These are phyloP conservation scores for Colletotrichum acutatum DNA, from an alignment of 2,329 filamentous ascomycete species.

Conservation along the genomic window DNA sequence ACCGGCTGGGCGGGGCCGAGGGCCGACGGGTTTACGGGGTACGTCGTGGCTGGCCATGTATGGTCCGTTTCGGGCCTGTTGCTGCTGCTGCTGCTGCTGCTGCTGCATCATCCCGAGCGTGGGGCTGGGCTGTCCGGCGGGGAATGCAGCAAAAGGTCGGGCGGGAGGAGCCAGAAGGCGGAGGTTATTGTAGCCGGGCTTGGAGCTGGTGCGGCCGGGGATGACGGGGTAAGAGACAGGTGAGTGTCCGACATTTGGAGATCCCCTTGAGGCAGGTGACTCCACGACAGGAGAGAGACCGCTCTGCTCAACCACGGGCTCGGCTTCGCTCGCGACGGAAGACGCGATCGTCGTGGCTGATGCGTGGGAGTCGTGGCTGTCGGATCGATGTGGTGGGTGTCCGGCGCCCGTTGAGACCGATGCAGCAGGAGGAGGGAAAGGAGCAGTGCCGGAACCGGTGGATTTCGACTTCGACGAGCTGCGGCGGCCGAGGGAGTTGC, in stretches of 20 bases:
- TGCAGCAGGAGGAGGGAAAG: background rate
- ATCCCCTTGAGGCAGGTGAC: constrained; percentile 49
- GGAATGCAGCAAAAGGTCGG: constrained; percentile 45
- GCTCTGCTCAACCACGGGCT: constrained; percentile 40
- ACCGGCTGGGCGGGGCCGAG: constrained; percentile 5
- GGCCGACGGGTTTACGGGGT: constrained; percentile 25
- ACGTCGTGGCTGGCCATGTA: constrained; percentile 35
- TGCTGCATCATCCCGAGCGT: constrained; percentile 50
- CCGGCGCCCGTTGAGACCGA: background rate
- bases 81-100: constrained; percentile 33
- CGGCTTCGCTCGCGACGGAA: constrained; percentile 32
- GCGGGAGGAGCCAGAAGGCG: constrained; percentile 47
- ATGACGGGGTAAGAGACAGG: constrained; percentile 48
- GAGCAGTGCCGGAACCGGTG: constrained; percentile 26
- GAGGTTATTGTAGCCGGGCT: constrained; percentile 39
- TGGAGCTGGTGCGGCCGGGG: constrained; percentile 35
- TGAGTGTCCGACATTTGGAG: constrained; percentile 41
- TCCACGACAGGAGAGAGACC: constrained; percentile 62
- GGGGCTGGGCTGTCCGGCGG: constrained; percentile 54
- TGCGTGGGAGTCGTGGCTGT: constrained; percentile 34
- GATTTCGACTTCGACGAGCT: constrained; percentile 20
- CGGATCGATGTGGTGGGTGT: constrained; percentile 29
- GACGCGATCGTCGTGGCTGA: constrained; percentile 54
- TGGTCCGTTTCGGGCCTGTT: constrained; percentile 23
- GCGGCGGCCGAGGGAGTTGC: constrained; percentile 31